phyloP scores from a whole-genome alignment of 116 monocot species.

The Phalaenopsis hybrid region DNA sequence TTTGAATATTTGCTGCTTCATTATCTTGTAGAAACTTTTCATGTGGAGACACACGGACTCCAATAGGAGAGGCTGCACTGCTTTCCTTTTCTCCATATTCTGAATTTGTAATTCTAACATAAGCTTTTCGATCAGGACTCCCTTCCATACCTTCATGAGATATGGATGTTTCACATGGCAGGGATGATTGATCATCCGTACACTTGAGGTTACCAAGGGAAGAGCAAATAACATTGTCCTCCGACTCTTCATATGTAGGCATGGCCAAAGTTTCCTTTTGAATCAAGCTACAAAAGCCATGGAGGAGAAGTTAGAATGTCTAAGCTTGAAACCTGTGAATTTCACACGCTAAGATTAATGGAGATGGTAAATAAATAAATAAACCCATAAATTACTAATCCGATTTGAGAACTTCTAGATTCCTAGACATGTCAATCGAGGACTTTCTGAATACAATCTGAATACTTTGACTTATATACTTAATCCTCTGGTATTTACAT shows the following conservation, averaged over 20 bases:
- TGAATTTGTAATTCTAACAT: background rate
- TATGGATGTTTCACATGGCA: constrained; percentile 9
- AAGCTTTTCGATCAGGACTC: constrained; percentile 18
- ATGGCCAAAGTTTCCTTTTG: constrained; percentile 22
- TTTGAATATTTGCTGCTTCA: constrained; percentile 13
- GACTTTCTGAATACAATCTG: background rate
- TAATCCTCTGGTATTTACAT: background rate
- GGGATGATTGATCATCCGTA: constrained; percentile 1
- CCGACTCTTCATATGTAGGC: constrained; percentile 19
- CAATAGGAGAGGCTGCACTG: background rate
- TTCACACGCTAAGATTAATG: background rate
- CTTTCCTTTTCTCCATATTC: constrained; percentile 11
- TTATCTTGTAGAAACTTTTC: constrained; percentile 14
- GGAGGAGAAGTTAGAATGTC: background rate
- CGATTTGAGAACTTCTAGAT: background rate
- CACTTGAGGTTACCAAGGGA: constrained; percentile 11
- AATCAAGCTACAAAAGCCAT: constrained; percentile 22
- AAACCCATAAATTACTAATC: background rate
- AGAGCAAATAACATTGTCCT: constrained; percentile 16
- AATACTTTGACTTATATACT: background rate
- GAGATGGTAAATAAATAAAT: background rate
- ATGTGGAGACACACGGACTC: background rate
- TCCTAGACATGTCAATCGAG: background rate
- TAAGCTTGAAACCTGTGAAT: background rate
- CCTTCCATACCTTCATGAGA: constrained; percentile 9